Evolutionary conservation across 2,329 filamentous ascomycete genomes (phyloP).

Genomic region (Periconia digitata): DNA sequence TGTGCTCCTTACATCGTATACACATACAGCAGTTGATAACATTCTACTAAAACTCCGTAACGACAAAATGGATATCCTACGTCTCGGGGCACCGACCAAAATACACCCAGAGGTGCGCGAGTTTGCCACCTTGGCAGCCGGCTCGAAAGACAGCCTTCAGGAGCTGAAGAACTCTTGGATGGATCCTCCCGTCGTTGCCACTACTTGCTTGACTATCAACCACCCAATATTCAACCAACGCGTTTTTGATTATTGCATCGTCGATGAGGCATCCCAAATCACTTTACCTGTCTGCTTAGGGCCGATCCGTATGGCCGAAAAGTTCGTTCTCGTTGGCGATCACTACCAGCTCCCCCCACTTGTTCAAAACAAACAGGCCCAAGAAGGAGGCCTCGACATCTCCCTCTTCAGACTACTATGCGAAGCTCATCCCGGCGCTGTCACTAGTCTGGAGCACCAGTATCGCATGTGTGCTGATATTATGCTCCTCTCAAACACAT

Average conservation of each 20-base stretch:
- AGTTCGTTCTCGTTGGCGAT: slow-evolving; percentile 93
- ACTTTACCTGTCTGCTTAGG: slow-evolving; percentile 93
- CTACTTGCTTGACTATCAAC: slow-evolving; percentile 89
- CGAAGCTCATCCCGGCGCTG: slow-evolving; percentile 81
- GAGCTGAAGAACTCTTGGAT: slow-evolving; percentile 84
- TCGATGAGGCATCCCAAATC: slow-evolving; percentile 97
- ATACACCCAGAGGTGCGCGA: slow-evolving; percentile 84
- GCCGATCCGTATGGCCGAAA: slow-evolving; percentile 87
- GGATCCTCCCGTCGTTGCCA: slow-evolving; percentile 84
- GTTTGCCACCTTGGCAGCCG: slow-evolving; percentile 77
- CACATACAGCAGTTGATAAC: slow-evolving; percentile 96
- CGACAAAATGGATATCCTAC: slow-evolving; percentile 75
- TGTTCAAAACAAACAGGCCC: slow-evolving; percentile 87
- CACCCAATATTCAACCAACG: slow-evolving; percentile 87
- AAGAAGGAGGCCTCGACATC: slow-evolving; percentile 82
- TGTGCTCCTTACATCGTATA: slow-evolving; percentile 91
- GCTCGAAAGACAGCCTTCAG: slow-evolving; percentile 74
- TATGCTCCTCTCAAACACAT: slow-evolving; percentile 87
- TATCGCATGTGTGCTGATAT: slow-evolving; percentile 99
- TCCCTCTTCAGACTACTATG: slow-evolving; percentile 93
- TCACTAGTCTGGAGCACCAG: slow-evolving; percentile 91
- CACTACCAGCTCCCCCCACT: slow-evolving; percentile 95
- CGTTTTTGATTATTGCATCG: slow-evolving; percentile 96
- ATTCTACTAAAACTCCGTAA: slow-evolving; percentile 88
- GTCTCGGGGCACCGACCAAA: slow-evolving; percentile 83